Conservation (phyloP, 768 basidiomycete species). For the Russula sp. region DNA sequence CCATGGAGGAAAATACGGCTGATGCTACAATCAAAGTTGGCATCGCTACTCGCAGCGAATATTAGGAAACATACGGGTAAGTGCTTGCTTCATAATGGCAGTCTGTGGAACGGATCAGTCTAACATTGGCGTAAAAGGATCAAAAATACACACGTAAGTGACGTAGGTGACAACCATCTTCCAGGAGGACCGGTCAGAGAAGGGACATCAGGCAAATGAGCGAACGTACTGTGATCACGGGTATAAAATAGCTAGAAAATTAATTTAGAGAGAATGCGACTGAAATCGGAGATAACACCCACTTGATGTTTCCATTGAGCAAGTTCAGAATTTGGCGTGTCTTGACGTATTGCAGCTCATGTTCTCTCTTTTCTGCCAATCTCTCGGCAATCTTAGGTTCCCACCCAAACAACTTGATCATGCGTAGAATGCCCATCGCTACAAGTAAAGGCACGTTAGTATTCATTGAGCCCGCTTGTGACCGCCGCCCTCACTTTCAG, state of each 20-base stretch:
- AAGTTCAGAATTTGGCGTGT: slow-evolving; percentile 31
- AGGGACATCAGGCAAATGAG: neutral
- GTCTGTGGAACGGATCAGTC: slow-evolving; percentile 22
- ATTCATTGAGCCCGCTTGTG: neutral
- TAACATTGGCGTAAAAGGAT: neutral
- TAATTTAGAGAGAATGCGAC: neutral
- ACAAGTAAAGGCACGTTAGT: neutral
- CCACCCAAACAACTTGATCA: slow-evolving; percentile 60
- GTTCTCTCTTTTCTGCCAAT: slow-evolving; percentile 32
- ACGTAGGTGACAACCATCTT: slow-evolving; percentile 33
- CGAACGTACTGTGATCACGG: slow-evolving; percentile 29
- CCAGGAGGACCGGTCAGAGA: neutral
- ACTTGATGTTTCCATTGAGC: slow-evolving; percentile 30
- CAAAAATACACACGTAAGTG: slow-evolving; percentile 23
- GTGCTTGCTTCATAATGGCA: slow-evolving; percentile 28
- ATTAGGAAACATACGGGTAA: slow-evolving; percentile 24
- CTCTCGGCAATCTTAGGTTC: slow-evolving; percentile 38
- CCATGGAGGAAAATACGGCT: slow-evolving; percentile 28
- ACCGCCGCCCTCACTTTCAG: slow-evolving; percentile 30
- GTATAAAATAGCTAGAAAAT: slow-evolving; percentile 30
- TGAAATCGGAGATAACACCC: neutral
- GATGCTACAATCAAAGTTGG: slow-evolving; percentile 20
- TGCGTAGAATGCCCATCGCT: slow-evolving; percentile 36
- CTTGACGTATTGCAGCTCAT: slow-evolving; percentile 33
- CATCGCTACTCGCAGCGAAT: neutral